Evolutionary conservation across 257 asterid species (phyloP), one percentile per base, ranked within the genome.

Genomic region (Plantago elongata): DNA sequence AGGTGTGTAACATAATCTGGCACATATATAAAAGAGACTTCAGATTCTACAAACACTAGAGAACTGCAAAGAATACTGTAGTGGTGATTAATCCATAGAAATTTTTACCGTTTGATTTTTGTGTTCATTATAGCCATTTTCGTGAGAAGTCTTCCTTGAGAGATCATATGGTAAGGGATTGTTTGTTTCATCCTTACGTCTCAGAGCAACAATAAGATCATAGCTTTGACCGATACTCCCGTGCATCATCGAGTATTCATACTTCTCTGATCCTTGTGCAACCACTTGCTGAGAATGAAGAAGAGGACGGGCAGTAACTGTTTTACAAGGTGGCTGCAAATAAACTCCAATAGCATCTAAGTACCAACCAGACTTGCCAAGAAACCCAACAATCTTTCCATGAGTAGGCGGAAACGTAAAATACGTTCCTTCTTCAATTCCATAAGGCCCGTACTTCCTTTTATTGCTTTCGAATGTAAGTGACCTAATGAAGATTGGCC

Each of bases 371-470:
- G 73, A 46, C 61, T 77, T 81, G 43, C 97, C 97, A 56, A 84
- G 76, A 72, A 90, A 90, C 7, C 97, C 97, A 4, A 83, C 83
- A 30, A 87, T 78, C 70, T 84, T 83, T 5, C 85, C 92, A 9
- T 69, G 64, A 44, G 76, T 50, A 15, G 52, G 72, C 15, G 97
- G 86, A 13, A 75, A 67, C 3, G 85, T 54, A 60, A 90, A 90
- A 63, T 65, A 56, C 5, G 93, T 83, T 11, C 97, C 95, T 9
- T 74, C 69, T 66, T 83, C 77, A 18, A 73, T 70, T 10, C 97
- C 97, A 11, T 70, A 90, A 5, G 95, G 92, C 4, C 96, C 95
- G 38, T 71, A 83, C 4, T 51, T 71, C 60, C 85, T 79, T 75
- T 60, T 89, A 64, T 89, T 89, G 83, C 77, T 81, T 15, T 69